These are phyloP conservation scores for Pestalotiopsis sp. DNA, from an alignment of 2,329 filamentous ascomycete genomes.

Conservation along the genomic window DNA sequence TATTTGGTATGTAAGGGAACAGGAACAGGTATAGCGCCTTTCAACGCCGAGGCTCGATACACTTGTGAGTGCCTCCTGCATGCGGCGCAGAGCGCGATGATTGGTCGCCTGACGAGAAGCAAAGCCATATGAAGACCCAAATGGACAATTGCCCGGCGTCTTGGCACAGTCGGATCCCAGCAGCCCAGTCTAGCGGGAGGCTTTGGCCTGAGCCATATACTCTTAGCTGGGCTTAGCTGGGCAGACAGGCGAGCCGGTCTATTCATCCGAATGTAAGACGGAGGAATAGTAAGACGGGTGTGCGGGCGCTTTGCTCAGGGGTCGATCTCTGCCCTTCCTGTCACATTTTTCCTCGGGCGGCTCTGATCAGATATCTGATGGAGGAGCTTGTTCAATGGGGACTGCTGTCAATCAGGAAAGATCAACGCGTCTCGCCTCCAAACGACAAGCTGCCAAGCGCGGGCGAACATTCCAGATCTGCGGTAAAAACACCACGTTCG, in stretches of 20 bases:
- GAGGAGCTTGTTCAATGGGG: slow-evolving; percentile 15
- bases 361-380: background rate
- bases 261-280: background rate
- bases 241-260: background rate
- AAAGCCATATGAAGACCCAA: background rate
- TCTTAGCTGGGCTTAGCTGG: background rate
- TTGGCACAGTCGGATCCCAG: background rate
- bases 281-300: background rate
- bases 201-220: background rate
- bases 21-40: slow-evolving; percentile 26
- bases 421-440: slow-evolving; percentile 4
- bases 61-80: background rate
- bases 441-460: background rate
- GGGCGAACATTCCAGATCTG: background rate
- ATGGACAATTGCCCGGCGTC: background rate
- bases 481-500: background rate
- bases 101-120: background rate
- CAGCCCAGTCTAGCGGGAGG: background rate
- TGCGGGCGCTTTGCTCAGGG: background rate
- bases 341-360: background rate
- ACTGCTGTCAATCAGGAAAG: slow-evolving; percentile 1
- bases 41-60: slow-evolving; percentile 6
- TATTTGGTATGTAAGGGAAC: slow-evolving; percentile 14
- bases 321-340: slow-evolving; percentile 11
- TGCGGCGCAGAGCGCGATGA: background rate